Base-by-base conservation (phyloP, 208 protist genomes). In the Trypanosoma mega region DNA sequence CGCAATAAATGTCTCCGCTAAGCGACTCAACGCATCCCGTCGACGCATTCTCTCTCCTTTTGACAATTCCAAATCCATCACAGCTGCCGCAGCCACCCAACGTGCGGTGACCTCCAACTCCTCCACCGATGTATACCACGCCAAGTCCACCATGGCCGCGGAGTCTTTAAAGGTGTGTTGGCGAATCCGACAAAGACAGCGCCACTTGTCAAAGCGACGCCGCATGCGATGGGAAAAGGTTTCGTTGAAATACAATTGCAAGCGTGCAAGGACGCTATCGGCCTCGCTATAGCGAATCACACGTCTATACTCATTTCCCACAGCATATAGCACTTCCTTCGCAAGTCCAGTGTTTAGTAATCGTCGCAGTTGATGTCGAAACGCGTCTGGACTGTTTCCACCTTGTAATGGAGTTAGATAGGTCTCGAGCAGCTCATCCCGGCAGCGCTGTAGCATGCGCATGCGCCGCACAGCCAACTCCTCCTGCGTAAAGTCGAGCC, bases 81-180 rank as follows among this genome's bases (percentile, higher is more conserved):
- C 56, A 31, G 87, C 31, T 23, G 60, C 37, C 11, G 78, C 63
- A 7, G 88, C 85, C 0, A 88, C 75, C 20, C 51, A 56, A 14
- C 75, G 74, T n/a, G 85, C 88, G n/a, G 78, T 91, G 11, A 20
- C 31, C 75, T 92, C 80, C 9, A 94, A 45, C 37, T 92, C 88
- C 34, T 75, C 70, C 3, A 85, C 80, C 14, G 74, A 80, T 9
- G 61, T 80, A 74, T 86, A 75, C 88, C 88, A 94, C 39, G 81
- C 82, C 9, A 92, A 54, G 46, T 94, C 85, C 9, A 94, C 74
- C 77, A 94, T 85, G 16, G 82, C 69, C 18, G 73, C 74, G n/a
- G 76, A 73, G 68, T 88, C 71, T 66, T 85, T 87, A 51, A 94
- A 87, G 37, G 78, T 94, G 26, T 66, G 48, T 26, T 75, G 59